Conservation (phyloP, 345 rosid genomes). For the Alliaria petiolata region DNA sequence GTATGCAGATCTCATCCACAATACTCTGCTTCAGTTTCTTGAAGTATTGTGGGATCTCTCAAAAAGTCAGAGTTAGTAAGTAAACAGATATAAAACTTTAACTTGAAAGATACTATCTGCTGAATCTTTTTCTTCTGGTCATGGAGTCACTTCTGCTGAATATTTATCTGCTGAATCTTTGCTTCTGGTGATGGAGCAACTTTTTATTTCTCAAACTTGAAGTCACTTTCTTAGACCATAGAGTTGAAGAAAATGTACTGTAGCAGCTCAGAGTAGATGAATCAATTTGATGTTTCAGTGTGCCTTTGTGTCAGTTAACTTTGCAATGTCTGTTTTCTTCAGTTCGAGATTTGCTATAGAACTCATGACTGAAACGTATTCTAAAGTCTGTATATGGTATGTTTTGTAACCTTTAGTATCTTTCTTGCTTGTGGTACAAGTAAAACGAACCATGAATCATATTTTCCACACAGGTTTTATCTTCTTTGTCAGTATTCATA, state of each 20-base stretch:
- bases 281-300: not conserved
- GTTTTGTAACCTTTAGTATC: not conserved
- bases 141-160: no score
- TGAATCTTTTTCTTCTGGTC: no score
- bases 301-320: not conserved
- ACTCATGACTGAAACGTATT: not conserved
- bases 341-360: not conserved
- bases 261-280: not conserved
- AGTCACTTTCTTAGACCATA: not conserved
- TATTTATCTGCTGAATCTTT: not conserved
- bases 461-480: no score
- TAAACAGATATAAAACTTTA: no score
- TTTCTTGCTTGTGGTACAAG: slow-evolving; percentile 23
- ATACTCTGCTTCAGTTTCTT: not conserved
- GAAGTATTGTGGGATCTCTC: no score
- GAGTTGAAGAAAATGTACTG: not conserved
- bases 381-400: not conserved
- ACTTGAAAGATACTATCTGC: no score
- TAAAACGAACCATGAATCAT: not conserved
- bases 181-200: not conserved
- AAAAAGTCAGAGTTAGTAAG: no score
- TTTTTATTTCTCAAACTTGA: not conserved
- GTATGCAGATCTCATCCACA: slow-evolving; percentile 34
- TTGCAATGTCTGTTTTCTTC: not conserved
- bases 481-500: not conserved